Conservation (phyloP, 495 filamentous ascomycete genomes). For the Hyaloscypha hepaticicola region DNA sequence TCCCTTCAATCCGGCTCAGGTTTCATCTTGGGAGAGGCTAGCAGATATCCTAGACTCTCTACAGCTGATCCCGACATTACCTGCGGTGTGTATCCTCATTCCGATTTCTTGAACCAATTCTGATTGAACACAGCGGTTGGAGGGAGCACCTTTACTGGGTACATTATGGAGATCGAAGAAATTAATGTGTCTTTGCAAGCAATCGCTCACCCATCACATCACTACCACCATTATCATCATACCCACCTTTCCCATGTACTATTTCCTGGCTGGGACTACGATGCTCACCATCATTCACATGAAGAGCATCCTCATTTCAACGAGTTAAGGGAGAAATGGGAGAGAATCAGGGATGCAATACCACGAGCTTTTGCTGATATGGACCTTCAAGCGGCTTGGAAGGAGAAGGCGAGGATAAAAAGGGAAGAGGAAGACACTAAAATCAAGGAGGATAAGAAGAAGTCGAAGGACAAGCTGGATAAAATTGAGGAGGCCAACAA, state of each 20-base stretch:
- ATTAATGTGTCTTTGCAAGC: not conserved
- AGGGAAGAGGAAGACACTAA: not conserved
- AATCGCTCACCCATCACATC: not conserved
- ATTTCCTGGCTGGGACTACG: not conserved
- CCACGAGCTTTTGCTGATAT: not conserved
- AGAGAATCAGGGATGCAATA: conserved; percentile 5
- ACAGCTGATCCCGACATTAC: not conserved
- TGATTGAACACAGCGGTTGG: not conserved
- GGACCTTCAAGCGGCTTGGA: not conserved
- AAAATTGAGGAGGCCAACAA: not conserved
- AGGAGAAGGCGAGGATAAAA: not conserved
- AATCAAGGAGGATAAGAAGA: not conserved
- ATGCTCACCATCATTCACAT: not conserved
- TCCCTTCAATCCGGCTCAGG: not conserved
- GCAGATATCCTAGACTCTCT: not conserved
- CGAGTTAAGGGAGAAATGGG: conserved; percentile 1
- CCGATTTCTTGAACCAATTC: not conserved
- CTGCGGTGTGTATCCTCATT: not conserved
- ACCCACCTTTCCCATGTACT: not conserved
- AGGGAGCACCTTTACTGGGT: not conserved
- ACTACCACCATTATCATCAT: not conserved
- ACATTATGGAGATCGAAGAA: not conserved
- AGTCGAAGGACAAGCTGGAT: not conserved
- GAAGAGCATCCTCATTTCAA: conserved; percentile 13
- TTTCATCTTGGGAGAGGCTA: not conserved